These are phyloP conservation scores for Dryas integrifolia DNA, from an alignment of 331 rosid species.

Conservation along the genomic window DNA sequence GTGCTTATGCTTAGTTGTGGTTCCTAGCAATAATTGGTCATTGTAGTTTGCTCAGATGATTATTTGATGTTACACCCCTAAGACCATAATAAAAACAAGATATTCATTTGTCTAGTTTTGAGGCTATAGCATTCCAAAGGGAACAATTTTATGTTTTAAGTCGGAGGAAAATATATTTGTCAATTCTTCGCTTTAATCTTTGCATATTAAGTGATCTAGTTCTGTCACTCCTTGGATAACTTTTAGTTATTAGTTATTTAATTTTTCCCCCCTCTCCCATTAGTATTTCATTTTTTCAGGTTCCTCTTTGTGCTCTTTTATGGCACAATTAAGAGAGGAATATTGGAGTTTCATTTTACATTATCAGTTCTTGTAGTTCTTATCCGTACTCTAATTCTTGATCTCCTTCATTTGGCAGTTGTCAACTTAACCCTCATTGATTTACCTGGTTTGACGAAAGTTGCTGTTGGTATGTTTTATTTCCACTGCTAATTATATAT, in stretches of 20 bases:
- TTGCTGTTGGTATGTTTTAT: constrained; percentile 76
- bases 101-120: neutral
- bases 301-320: neutral
- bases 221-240: neutral
- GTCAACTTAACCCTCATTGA: constrained; percentile 95
- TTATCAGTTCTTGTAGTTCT: neutral
- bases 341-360: neutral
- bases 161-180: neutral
- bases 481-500: constrained; percentile 8
- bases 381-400: constrained; percentile 27
- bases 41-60: neutral
- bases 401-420: constrained; percentile 52
- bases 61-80: neutral
- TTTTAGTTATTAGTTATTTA: neutral
- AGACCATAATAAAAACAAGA: neutral
- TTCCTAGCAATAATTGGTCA: neutral
- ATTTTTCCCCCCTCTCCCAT: neutral
- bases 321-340: neutral
- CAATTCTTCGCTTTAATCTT: neutral
- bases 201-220: neutral
- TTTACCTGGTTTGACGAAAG: constrained; percentile 97
- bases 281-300: neutral
- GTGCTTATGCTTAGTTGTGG: neutral
- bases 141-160: no score
- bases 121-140: neutral